phyloP scores from a whole-genome alignment of 192 early-diverging fungal genomes.

The Diversispora eburnea region DNA sequence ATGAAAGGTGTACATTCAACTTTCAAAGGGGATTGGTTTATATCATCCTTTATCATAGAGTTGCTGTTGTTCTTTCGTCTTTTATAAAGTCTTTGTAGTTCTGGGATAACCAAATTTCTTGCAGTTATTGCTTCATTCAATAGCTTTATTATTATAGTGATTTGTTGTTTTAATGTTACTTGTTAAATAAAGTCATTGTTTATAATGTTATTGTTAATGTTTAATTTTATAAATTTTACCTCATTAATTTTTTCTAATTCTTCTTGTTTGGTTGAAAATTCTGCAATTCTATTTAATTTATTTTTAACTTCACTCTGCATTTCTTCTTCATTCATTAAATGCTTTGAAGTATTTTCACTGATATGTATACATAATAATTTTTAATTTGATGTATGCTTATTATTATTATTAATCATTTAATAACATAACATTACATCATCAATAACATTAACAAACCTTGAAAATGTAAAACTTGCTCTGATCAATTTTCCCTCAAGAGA shows the following conservation, averaged over 20 bases:
- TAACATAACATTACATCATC: background rate
- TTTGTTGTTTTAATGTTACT: background rate
- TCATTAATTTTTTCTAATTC: slow-evolving; percentile 15
- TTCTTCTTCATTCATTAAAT: slow-evolving; percentile 7
- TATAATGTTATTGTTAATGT: background rate
- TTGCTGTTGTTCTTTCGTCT: background rate
- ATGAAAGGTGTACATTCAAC: slow-evolving; percentile 11
- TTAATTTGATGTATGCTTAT: too few relatives aligned
- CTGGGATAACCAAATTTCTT: slow-evolving; percentile 22
- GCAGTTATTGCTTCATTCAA: slow-evolving; percentile 8
- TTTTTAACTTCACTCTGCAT: slow-evolving; percentile 16
- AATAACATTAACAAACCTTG: background rate
- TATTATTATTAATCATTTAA: background rate
- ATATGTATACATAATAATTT: background rate
- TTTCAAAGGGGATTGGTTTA: background rate
- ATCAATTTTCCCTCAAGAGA: slow-evolving; percentile 13
- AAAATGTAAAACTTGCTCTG: background rate
- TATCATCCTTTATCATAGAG: background rate
- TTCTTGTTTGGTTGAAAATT: slow-evolving; percentile 10
- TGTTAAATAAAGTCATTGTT: background rate
- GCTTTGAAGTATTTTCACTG: background rate
- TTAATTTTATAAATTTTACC: slow-evolving; percentile 3
- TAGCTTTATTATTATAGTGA: background rate
- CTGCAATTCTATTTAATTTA: slow-evolving; percentile 13
- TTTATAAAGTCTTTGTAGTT: slow-evolving; percentile 16